Evolutionary conservation across 768 basidiomycete genomes (phyloP), one percentile per base, ranked within the genome.

Genomic region (Nidularia sp.): DNA sequence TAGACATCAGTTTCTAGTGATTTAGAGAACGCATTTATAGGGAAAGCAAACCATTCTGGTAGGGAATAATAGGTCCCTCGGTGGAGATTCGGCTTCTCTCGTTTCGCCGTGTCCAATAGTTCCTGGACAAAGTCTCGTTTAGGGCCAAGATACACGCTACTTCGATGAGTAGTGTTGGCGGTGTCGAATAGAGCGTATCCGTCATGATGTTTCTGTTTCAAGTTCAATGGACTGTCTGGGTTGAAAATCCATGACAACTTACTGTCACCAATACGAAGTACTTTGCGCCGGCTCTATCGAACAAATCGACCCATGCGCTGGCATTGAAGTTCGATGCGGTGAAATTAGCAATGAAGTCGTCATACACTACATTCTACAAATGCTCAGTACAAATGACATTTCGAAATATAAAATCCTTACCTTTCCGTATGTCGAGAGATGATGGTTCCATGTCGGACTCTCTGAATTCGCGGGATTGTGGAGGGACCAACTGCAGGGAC

Each of bases 241-340:
- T 18, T 18, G 18, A 18, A 18, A 18, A 18, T 18, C 15, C 34
- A 29, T 36, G 31, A 32, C 31, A 2, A 65, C 73, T 5, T 15
- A 75, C 79, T 12, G 81, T 75, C 5, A 79, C 78, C 34, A 81
- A 64, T 18, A 84, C 81, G 54, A 84, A 83, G 54, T 84, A 84
- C 57, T 80, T 83, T 1, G 83, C 83, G 2, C 83, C 83, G 0
- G 80, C 77, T 32, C 70, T 68, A 41, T 75, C 78, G 47, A 85
- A 77, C 6, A 84, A 51, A 57, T 81, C 74, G 0, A 81, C 59
- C 80, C 82, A 84, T 39, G 66, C 70, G 45, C 73, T 77, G 2
- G 83, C 74, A 41, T 81, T 76, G 66, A 79, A 85, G 45, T 74
- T 74, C 1, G 67, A 66, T 1, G 77, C 80, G 0, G 75, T 80